A percentile compares a stretch with the other conserved stretches of the same genome.
phyloP scores from a whole-genome alignment of 768 basidiomycete species.

The Inosperma sp. region DNA sequence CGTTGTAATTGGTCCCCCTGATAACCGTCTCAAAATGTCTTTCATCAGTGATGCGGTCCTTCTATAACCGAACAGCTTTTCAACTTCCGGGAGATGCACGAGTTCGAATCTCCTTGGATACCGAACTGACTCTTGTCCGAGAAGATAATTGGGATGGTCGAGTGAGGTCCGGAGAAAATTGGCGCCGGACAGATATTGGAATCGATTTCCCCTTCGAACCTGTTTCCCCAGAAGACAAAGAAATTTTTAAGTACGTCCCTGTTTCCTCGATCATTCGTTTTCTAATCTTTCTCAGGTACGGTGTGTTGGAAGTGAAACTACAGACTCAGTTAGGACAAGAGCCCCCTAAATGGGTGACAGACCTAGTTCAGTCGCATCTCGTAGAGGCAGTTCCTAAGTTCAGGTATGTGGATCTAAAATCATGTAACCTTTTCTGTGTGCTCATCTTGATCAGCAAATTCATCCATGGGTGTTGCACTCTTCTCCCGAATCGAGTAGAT shows the following conservation, averaged over 20 bases:
- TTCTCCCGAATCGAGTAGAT: slow-evolving; percentile 88
- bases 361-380: slow-evolving; percentile 91
- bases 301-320: slow-evolving; percentile 94
- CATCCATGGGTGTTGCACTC: slow-evolving; percentile 93
- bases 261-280: not conserved
- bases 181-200: slow-evolving; percentile 91
- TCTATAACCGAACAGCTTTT: slow-evolving; percentile 98
- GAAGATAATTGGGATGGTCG: slow-evolving; percentile 96
- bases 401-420: slow-evolving; percentile 45
- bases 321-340: slow-evolving; percentile 96
- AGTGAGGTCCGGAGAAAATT: slow-evolving; percentile 77
- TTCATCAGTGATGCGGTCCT: slow-evolving; percentile 81
- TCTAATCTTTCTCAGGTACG: slow-evolving; percentile 50
- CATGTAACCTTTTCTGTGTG: not conserved
- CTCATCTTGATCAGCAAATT: slow-evolving; percentile 60
- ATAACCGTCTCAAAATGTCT: no score
- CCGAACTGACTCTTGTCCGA: slow-evolving; percentile 88
- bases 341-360: slow-evolving; percentile 93
- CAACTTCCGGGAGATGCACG: slow-evolving; percentile 98
- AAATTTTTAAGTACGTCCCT: slow-evolving; percentile 73
- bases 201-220: slow-evolving; percentile 89
- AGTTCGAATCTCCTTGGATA: slow-evolving; percentile 97
- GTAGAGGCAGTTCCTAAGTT: slow-evolving; percentile 99
- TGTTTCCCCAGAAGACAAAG: slow-evolving; percentile 71
- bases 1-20: no score